These are phyloP conservation scores for Austroboletus olivaceoglutinosus DNA, from an alignment of 1,284 basidiomycete species.

Conservation along the genomic window DNA sequence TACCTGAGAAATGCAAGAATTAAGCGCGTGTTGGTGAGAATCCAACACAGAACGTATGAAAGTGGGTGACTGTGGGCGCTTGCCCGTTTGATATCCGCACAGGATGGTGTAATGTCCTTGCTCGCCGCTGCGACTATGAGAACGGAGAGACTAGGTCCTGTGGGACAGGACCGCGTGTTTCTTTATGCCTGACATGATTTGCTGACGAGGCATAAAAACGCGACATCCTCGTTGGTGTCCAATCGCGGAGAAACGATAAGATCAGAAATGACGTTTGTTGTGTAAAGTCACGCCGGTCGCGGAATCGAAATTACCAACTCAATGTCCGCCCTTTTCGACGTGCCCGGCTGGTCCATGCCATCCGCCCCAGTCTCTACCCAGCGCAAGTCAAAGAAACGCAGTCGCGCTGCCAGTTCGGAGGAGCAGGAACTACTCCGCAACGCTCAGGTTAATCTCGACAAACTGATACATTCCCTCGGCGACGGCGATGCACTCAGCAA, in stretches of 20 bases:
- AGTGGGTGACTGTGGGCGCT: conserved; percentile 6
- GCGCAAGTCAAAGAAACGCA: conserved; percentile 60
- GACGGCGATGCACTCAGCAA: conserved; percentile 20
- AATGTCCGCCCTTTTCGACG: conserved; percentile 59
- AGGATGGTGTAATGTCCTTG: not conserved
- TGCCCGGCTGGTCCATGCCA: conserved; percentile 69
- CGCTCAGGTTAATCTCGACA: conserved; percentile 73
- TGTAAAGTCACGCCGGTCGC: not conserved
- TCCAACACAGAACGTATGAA: conserved; percentile 8
- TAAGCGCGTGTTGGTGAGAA: conserved; percentile 15
- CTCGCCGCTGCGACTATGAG: conserved; percentile 13
- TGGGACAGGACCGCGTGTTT: not conserved
- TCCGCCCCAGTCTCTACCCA: conserved; percentile 40
- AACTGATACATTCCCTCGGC: conserved; percentile 65
- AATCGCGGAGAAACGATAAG: conserved; percentile 2
- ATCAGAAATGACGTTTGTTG: too few species aligned
- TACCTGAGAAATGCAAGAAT: conserved; percentile 15
- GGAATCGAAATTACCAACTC: conserved; percentile 3
- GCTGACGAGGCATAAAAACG: conserved; percentile 16
- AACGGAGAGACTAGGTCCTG: not conserved
- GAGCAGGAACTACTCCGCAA: conserved; percentile 43
- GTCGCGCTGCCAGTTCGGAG: conserved; percentile 49
- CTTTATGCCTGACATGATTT: conserved; percentile 26
- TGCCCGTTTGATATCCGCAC: conserved; percentile 11
- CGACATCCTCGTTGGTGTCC: conserved; percentile 21